Base-by-base conservation (phyloP, 768 basidiomycete genomes). In the Leccinum uliginosum region DNA sequence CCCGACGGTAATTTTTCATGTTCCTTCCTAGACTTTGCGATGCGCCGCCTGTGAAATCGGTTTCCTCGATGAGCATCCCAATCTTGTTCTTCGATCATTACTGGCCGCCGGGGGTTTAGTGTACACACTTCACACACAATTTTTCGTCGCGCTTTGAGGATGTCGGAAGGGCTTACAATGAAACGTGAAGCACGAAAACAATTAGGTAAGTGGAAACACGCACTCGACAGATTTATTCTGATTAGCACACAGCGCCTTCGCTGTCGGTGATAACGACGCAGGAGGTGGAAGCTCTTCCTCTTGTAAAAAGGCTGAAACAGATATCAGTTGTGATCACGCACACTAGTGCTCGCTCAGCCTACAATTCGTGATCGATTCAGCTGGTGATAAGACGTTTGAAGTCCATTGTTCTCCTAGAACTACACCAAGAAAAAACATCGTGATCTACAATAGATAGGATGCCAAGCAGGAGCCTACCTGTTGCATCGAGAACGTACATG, bases 401-500 rank as follows among this genome's bases (percentile, higher is more conserved):
- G 67, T 60, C 91, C 91, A 93, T 12, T 73, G 65, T 6, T 84
- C 76, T 2, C 78, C 83, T 3, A 83, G 64, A 48, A 76, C 83
- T 86, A 40, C 40, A 19, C 14, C 7, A 54, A 49, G 45, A 51
- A 40, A 55, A n/a, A 15, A 54, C 46, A 58, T 6, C 17, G 26
- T 50, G 26, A 56, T 35, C 43, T 8, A 24, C 8, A 44, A 21
- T 34, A 9, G 30, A 49, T 14, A 23, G 2, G 11, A 29, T 26
- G 29, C 14, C 15, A 43, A 46, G n/a, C n/a, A 50, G 19, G 47
- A 15, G 65, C 76, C 62, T 57, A 84, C 89, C 77, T 50, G 84
- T 84, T 4, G 91, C 89, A 66, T 92, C 85, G 27, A 89, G 74
- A 30, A 91, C 69, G 68, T 87, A 85, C 73, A 65, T 74, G 61